A percentile compares a stretch with the other conserved stretches of the same genome.
phyloP scores from a whole-genome alignment of 148 eudicot genomes.

The Gaultheria prostrata region DNA sequence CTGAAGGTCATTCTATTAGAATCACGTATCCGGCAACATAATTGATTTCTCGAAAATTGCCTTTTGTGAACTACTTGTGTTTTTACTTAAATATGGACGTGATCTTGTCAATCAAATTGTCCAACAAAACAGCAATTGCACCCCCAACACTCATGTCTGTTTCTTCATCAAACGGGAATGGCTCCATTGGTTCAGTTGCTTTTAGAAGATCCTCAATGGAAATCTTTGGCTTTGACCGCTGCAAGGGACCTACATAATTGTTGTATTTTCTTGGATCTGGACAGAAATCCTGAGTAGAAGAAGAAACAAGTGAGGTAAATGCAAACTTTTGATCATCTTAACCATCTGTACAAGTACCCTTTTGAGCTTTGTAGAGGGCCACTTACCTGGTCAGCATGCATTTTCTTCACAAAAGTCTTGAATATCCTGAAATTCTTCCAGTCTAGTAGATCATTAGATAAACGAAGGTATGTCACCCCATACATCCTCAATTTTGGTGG shows the following conservation, averaged over 20 bases:
- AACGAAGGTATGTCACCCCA: conserved; percentile 72
- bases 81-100: conserved; percentile 22
- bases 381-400: conserved; percentile 64
- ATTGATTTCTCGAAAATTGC: background rate
- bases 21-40: background rate
- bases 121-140: conserved; percentile 32
- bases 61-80: background rate
- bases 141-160: conserved; percentile 72
- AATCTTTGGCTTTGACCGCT: conserved; percentile 55
- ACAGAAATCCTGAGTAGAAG: conserved; percentile 44
- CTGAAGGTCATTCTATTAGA: background rate
- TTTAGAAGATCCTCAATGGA: conserved; percentile 32
- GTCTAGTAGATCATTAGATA: conserved; percentile 54
- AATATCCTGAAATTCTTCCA: conserved; percentile 51
- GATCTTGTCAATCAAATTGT: conserved; percentile 27
- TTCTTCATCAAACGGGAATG: conserved; percentile 54
- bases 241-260: conserved; percentile 34
- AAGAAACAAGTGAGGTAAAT: background rate
- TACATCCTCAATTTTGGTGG: conserved; percentile 59
- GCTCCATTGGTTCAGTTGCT: conserved; percentile 56
- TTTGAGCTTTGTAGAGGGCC: conserved; percentile 8
- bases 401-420: conserved; percentile 65
- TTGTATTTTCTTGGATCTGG: conserved; percentile 44
- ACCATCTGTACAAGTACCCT: background rate
- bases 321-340: background rate